Evolutionary conservation across 331 rosid species (phyloP), one percentile per base, ranked within the genome.

Genomic region (Malus hybrid): DNA sequence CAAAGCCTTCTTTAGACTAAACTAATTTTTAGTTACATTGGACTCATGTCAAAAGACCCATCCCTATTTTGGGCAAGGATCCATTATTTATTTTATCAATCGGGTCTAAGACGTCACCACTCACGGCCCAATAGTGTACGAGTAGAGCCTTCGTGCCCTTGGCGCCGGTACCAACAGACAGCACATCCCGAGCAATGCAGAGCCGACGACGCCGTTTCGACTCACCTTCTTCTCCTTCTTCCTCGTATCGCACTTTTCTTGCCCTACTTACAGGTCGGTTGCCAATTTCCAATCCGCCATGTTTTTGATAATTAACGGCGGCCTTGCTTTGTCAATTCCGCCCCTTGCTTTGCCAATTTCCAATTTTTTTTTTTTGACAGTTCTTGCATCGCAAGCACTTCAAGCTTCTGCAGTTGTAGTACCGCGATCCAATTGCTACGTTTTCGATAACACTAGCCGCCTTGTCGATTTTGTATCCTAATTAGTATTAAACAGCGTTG

Each of bases 391-490:
- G 12, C 88, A 67, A 74, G 84, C 76, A 36, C 66, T 78, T 39
- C 74, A 82, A 79, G 79, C 81, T 5, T 71, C 76, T 70, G 87
- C 97, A 13, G 63, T 94, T 78, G 78, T 78, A 42, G 74, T 64
- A 39, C 99, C 97, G 60, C 80, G 58, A 82, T 90, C 97, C 78
- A 90, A 83, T 69, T 94, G 99, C 89, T 94, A 90, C 71, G 88
- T 80, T 64, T 76, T 94, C 63, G 83, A 94, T 36, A 88, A 94
- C 73, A 85, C 96, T 33, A 94, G 99, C 84, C 97, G 82, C 71
- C 61, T 94, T 64, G 87, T 92, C 68, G 99, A 94, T 87, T 94
- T 92, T 75, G 99, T 92, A 91, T 91, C 96, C 96, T 85, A 76
- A 44, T 14, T 19, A 48, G 34, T 22, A 77, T 7, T n/a, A 7